A percentile compares a stretch with the other conserved stretches of the same genome.
Conservation (phyloP, 768 basidiomycete genomes). For the Amanita brunnescens region DNA sequence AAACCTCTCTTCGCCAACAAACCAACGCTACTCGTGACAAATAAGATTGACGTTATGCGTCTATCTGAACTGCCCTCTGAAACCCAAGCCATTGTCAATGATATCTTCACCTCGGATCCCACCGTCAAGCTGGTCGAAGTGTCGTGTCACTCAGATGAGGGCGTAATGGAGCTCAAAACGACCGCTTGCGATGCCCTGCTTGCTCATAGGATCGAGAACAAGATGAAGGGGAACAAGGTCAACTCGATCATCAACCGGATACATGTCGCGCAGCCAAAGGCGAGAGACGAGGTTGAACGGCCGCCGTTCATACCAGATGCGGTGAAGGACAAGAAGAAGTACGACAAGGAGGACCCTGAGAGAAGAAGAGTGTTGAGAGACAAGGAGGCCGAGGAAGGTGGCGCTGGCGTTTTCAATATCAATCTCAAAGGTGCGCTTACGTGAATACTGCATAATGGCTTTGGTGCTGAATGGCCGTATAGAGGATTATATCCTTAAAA, state of each 20-base stretch:
- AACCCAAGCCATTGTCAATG: conserved; percentile 72
- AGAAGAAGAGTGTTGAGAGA: conserved; percentile 69
- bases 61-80: conserved; percentile 77
- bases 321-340: conserved; percentile 69
- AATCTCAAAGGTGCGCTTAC: conserved; percentile 72
- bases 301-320: conserved; percentile 84
- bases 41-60: conserved; percentile 93
- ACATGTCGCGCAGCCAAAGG: conserved; percentile 87
- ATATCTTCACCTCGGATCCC: conserved; percentile 66
- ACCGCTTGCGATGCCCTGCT: conserved; percentile 92
- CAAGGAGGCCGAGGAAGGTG: conserved; percentile 78
- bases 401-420: conserved; percentile 85
- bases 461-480: conserved; percentile 12
- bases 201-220: conserved; percentile 88
- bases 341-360: conserved; percentile 83
- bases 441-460: background rate
- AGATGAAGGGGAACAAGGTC: conserved; percentile 90
- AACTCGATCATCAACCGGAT: conserved; percentile 91
- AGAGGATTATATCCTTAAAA: conserved; percentile 87
- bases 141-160: conserved; percentile 94
- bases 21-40: conserved; percentile 90
- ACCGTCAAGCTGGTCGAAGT: conserved; percentile 73
- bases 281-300: conserved; percentile 84
- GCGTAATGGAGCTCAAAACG: conserved; percentile 95
- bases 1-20: conserved; percentile 95